phyloP scores from a whole-genome alignment of 2,329 filamentous ascomycete genomes.

The Fusarium sp. region DNA sequence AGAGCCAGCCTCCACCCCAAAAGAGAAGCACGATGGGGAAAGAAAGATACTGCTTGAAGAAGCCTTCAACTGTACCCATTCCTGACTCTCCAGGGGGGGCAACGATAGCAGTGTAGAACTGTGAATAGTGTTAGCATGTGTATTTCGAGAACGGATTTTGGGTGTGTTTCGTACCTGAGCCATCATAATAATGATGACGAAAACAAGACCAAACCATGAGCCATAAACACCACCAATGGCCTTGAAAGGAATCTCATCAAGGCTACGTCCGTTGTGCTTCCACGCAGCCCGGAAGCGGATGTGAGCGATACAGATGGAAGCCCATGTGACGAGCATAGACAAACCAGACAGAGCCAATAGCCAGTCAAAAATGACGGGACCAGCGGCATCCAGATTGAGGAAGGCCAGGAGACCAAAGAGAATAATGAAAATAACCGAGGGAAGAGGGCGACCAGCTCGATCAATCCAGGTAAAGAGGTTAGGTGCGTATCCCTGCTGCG shows the following conservation, averaged over 20 bases:
- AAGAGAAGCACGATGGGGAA: constrained; percentile 62
- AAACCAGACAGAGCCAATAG: constrained; percentile 69
- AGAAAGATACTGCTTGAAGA: constrained; percentile 64
- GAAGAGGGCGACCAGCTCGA: constrained; percentile 59
- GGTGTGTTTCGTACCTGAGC: constrained; percentile 53
- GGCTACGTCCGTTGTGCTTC: constrained; percentile 62
- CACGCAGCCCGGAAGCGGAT: constrained; percentile 71
- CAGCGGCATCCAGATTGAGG: constrained; percentile 55
- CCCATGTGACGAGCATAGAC: constrained; percentile 70
- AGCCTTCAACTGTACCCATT: constrained; percentile 54
- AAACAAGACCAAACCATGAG: constrained; percentile 68
- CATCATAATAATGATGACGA: constrained; percentile 62
- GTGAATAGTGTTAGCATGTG: background rate
- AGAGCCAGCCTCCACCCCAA: constrained; percentile 64
- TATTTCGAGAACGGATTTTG: rapidly evolving
- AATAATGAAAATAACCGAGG: constrained; percentile 55
- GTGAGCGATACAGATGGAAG: constrained; percentile 66
- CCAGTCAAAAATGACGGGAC: constrained; percentile 67
- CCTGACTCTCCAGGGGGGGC: constrained; percentile 47
- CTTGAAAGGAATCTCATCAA: constrained; percentile 70
- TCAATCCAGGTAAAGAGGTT: constrained; percentile 63
- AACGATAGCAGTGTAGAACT: constrained; percentile 55
- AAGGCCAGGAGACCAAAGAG: constrained; percentile 58
- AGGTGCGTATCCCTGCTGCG: constrained; percentile 63
- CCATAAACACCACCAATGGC: constrained; percentile 67